Evolutionary conservation across 305 asterid genomes (phyloP).

Genomic region (Fraxinus latifolia): DNA sequence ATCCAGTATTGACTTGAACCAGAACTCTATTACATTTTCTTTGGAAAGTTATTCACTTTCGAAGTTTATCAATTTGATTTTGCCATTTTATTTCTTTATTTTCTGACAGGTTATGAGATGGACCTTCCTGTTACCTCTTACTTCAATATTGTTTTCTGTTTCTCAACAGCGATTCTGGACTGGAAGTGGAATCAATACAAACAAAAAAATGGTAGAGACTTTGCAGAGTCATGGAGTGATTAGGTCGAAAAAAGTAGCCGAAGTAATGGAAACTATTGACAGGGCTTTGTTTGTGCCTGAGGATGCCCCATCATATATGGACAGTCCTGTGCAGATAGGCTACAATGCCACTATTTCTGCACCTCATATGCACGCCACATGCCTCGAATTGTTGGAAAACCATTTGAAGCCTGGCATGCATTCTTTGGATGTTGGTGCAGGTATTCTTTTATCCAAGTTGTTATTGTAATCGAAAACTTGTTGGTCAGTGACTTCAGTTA

Average conservation of each 20-base stretch:
- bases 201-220: conserved; percentile 61
- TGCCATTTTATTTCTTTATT: conserved; percentile 18
- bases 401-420: conserved; percentile 92
- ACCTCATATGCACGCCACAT: conserved; percentile 97
- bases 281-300: conserved; percentile 86
- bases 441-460: conserved; percentile 29
- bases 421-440: conserved; percentile 90
- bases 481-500: not conserved
- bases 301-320: conserved; percentile 69
- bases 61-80: conserved; percentile 2
- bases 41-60: not conserved
- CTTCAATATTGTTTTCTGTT: conserved; percentile 39
- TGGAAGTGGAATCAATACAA: conserved; percentile 46
- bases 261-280: conserved; percentile 81
- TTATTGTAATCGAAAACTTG: not conserved
- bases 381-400: conserved; percentile 79
- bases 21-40: not conserved
- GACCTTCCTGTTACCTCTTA: conserved; percentile 35
- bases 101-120: conserved; percentile 18
- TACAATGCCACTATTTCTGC: conserved; percentile 93
- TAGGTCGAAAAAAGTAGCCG: conserved; percentile 60
- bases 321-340: conserved; percentile 82
- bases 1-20: not conserved
- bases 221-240: conserved; percentile 57
- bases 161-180: conserved; percentile 60